phyloP scores from a whole-genome alignment of 352 stramenopile genomes.

The Phytopythium litorale region DNA sequence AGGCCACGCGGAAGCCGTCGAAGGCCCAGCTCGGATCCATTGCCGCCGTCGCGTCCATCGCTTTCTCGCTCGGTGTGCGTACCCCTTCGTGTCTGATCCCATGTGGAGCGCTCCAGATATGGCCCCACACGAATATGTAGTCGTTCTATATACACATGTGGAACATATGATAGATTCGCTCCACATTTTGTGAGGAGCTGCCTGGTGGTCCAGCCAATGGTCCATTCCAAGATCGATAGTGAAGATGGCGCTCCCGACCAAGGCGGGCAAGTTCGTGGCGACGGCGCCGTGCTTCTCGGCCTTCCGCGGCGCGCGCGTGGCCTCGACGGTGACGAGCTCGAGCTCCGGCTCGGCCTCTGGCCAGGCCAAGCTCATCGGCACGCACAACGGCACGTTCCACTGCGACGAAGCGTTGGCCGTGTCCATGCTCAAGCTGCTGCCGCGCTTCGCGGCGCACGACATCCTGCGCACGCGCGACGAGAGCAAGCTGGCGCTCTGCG shows the following conservation, averaged over 20 bases:
- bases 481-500: conserved; percentile 86
- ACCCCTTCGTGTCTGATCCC: background rate
- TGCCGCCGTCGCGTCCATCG: conserved; percentile 5
- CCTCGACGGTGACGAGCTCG: conserved; percentile 24
- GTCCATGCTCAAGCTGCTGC: conserved; percentile 95
- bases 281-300: conserved; percentile 55
- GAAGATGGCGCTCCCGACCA: conserved; percentile 59
- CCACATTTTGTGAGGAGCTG: background rate
- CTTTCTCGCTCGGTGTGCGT: background rate
- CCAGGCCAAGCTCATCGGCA: conserved; percentile 90
- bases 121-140: conserved; percentile 2
- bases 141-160: background rate
- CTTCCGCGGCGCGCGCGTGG: conserved; percentile 52
- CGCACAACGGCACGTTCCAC: conserved; percentile 97
- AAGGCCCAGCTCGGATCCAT: conserved; percentile 21
- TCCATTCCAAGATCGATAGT: background rate
- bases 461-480: conserved; percentile 89
- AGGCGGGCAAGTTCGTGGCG: conserved; percentile 60
- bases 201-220: conserved; percentile 1
- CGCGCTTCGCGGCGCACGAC: conserved; percentile 83
- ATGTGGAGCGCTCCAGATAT: conserved; percentile 5
- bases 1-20: conserved; percentile 65
- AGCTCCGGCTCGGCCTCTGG: conserved; percentile 2
- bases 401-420: conserved; percentile 98
- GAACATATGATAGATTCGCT: background rate